A percentile compares a stretch with the other conserved stretches of the same genome.
Evolutionary conservation across 129 eudicot species (phyloP).

Genomic region (Arctium lappa): DNA sequence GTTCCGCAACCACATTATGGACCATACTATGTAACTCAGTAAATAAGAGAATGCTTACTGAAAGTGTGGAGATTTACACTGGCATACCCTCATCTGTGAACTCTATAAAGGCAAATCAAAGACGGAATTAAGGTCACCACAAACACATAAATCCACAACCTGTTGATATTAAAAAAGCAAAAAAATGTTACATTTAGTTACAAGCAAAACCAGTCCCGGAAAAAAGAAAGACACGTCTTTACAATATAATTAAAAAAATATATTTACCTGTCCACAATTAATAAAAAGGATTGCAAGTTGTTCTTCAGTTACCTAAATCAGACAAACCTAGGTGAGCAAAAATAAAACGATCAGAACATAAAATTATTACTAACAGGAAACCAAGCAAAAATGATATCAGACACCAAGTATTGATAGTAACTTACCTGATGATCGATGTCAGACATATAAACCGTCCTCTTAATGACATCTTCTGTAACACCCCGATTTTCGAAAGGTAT

Average conservation of each 20-base stretch:
- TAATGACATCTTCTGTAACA: constrained; percentile 46
- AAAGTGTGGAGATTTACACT: neutral
- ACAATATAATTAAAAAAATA: neutral
- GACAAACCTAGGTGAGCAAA: neutral
- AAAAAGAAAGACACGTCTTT: neutral
- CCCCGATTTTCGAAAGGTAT: too few species aligned
- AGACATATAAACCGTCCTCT: constrained; percentile 86
- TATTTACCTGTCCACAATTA: constrained; percentile 71
- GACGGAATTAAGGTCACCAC: constrained; percentile 85
- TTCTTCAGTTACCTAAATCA: constrained; percentile 84
- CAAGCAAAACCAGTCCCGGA: too few species aligned
- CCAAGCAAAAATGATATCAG: neutral
- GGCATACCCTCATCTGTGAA: constrained; percentile 76
- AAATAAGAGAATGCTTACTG: neutral
- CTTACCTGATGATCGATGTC: constrained; percentile 89
- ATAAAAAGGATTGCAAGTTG: constrained; percentile 94
- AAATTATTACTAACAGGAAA: neutral
- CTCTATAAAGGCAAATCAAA: constrained; percentile 86
- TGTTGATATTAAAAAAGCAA: constrained; percentile 5
- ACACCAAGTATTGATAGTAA: neutral
- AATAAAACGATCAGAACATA: neutral
- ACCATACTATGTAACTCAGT: constrained; percentile 6
- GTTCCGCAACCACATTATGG: constrained; percentile 44
- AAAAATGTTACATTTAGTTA: too few species aligned
- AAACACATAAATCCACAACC: constrained; percentile 94